Conservation (phyloP, 805 yeast species). For the Candida dajiaensis region DNA sequence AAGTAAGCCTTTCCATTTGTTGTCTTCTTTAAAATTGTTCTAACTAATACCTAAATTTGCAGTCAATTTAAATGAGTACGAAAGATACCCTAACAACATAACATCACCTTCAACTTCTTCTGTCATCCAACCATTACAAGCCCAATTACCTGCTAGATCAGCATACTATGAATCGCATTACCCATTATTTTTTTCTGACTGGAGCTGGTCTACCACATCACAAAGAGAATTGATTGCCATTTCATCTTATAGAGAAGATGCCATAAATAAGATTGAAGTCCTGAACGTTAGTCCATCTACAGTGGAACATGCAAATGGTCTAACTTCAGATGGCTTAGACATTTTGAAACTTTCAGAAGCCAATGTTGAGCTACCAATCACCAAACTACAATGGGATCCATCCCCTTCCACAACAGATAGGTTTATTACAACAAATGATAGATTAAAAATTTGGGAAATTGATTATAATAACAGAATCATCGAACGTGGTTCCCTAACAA, state of each 20-base stretch:
- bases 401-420: constrained; percentile 28
- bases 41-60: neutral
- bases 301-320: constrained; percentile 23
- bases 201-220: constrained; percentile 35
- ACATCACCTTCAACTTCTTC: constrained; percentile 9
- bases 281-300: constrained; percentile 28
- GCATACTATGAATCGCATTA: constrained; percentile 43
- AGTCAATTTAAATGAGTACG: constrained; percentile 9
- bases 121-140: constrained; percentile 9
- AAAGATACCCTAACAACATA: constrained; percentile 8
- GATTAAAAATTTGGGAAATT: constrained; percentile 56
- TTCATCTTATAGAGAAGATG: constrained; percentile 78
- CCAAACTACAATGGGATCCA: constrained; percentile 72
- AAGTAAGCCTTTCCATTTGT: constrained; percentile 2
- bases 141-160: constrained; percentile 25
- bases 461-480: constrained; percentile 31
- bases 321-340: constrained; percentile 29
- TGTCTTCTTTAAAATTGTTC: neutral
- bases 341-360: constrained; percentile 46
- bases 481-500: constrained; percentile 35
- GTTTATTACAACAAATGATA: constrained; percentile 68
- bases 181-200: constrained; percentile 48
- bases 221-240: constrained; percentile 50
- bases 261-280: constrained; percentile 58
- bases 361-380: constrained; percentile 59